These are phyloP conservation scores for Ascochyta koolunga DNA, from an alignment of 2,329 filamentous ascomycete species.

Conservation along the genomic window DNA sequence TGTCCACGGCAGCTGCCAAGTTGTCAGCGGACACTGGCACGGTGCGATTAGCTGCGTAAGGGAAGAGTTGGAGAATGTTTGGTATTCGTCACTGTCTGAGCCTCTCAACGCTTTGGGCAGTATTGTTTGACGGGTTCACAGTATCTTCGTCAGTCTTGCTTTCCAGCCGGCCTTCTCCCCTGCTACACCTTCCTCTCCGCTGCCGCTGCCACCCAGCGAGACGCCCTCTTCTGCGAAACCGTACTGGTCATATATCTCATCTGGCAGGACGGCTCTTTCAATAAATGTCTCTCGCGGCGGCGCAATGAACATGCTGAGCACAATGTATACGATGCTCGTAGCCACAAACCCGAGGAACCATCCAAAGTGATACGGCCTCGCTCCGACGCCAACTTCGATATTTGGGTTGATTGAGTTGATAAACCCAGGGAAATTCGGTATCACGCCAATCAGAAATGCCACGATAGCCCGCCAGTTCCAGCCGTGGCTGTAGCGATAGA, in stretches of 20 bases:
- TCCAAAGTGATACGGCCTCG: conserved; percentile 67
- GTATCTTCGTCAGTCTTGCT: no score
- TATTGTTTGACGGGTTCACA: no score
- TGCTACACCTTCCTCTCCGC: conserved; percentile 23
- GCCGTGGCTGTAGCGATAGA: conserved; percentile 60
- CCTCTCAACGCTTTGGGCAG: no score
- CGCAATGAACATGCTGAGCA: conserved; percentile 53
- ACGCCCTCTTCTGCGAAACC: conserved; percentile 38
- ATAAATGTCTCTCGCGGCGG: conserved; percentile 60
- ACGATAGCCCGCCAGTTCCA: conserved; percentile 66
- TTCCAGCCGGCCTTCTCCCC: conserved; percentile 38
- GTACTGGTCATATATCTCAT: conserved; percentile 46
- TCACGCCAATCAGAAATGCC: conserved; percentile 63
- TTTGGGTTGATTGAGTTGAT: conserved; percentile 50
- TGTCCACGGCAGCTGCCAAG: no score
- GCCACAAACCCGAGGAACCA: conserved; percentile 68
- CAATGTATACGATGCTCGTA: conserved; percentile 63
- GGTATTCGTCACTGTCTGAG: no score
- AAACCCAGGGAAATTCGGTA: conserved; percentile 64
- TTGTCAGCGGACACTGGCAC: no score
- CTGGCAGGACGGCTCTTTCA: conserved; percentile 45
- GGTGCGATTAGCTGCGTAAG: no score
- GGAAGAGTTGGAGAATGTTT: no score
- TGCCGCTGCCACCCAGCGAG: conserved; percentile 32
- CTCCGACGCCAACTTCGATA: conserved; percentile 55